Conservation (phyloP, 129 eudicot species). For the Gnaphalium uliginosum region DNA sequence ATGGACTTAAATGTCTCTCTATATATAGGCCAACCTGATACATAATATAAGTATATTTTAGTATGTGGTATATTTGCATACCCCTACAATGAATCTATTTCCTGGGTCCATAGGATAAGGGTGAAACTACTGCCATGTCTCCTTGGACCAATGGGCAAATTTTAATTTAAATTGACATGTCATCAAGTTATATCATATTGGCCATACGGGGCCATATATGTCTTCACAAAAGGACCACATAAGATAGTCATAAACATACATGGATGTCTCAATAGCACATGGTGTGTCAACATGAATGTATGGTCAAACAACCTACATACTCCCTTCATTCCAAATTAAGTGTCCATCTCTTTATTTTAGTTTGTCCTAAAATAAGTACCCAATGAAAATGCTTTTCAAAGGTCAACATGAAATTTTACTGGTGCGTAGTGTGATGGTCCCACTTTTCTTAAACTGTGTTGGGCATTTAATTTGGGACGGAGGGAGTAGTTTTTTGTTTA, state of each 20-base stretch:
- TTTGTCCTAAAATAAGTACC: too few relatives aligned
- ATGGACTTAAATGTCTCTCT: constrained; percentile 17
- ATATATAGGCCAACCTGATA: constrained; percentile 30
- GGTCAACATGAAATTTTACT: too few relatives aligned
- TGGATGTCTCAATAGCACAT: constrained; percentile 28
- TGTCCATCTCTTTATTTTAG: too few relatives aligned
- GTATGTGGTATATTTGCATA: constrained; percentile 30
- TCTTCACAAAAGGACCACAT: constrained; percentile 28
- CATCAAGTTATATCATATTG: constrained; percentile 26
- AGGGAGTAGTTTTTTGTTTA: constrained; percentile 19
- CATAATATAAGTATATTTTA: neutral
- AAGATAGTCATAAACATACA: constrained; percentile 26
- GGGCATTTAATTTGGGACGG: too few relatives aligned
- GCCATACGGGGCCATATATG: constrained; percentile 36
- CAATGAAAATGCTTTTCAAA: too few relatives aligned
- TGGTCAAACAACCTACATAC: constrained; percentile 35
- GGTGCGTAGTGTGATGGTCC: too few relatives aligned
- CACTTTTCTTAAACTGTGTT: too few relatives aligned
- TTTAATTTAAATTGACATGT: constrained; percentile 24
- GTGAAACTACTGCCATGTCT: constrained; percentile 31
- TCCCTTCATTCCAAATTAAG: too few relatives aligned
- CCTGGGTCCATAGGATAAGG: constrained; percentile 39
- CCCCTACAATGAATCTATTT: constrained; percentile 10
- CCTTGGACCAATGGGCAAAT: constrained; percentile 24
- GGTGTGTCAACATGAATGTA: constrained; percentile 36